These are phyloP conservation scores for Escallonia rubra DNA, from an alignment of 129 eudicot species.

Conservation along the genomic window DNA sequence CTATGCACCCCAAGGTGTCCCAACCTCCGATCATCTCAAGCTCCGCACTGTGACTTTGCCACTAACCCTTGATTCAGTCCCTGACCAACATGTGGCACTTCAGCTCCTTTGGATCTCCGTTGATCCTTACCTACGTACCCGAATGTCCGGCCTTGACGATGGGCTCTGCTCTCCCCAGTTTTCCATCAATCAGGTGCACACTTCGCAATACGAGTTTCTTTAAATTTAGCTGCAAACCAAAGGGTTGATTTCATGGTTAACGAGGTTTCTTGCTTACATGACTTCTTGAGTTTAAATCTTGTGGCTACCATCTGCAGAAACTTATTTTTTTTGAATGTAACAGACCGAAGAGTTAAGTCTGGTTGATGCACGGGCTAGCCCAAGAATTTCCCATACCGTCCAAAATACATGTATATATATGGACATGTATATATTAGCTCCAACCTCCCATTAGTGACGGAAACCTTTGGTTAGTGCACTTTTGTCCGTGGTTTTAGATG, in stretches of 20 bases:
- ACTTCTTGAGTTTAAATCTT: too few species aligned
- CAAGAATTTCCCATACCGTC: too few species aligned
- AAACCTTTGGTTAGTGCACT: too few species aligned
- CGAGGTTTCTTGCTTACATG: too few species aligned
- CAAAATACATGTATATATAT: too few species aligned
- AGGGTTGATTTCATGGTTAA: too few species aligned
- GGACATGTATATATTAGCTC: too few species aligned
- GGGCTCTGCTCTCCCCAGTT: slow-evolving; percentile 29
- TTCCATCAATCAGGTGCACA: slow-evolving; percentile 20
- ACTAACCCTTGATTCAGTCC: slow-evolving; percentile 19
- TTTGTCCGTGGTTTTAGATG: too few species aligned
- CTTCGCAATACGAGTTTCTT: background rate
- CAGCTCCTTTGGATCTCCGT: slow-evolving; percentile 31
- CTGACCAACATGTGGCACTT: slow-evolving; percentile 33
- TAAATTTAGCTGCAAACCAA: too few species aligned
- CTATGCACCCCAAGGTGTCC: slow-evolving; percentile 33
- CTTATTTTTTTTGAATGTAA: background rate
- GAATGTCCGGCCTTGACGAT: slow-evolving; percentile 33
- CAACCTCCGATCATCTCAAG: slow-evolving; percentile 39
- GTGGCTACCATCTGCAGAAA: background rate
- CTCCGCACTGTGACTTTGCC: slow-evolving; percentile 23
- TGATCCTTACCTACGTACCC: slow-evolving; percentile 37
- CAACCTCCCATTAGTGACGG: too few species aligned
- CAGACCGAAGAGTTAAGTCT: background rate
- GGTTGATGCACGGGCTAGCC: too few species aligned